phyloP scores from a whole-genome alignment of 2,329 filamentous ascomycete species.

The Sporothrix variecibatus region DNA sequence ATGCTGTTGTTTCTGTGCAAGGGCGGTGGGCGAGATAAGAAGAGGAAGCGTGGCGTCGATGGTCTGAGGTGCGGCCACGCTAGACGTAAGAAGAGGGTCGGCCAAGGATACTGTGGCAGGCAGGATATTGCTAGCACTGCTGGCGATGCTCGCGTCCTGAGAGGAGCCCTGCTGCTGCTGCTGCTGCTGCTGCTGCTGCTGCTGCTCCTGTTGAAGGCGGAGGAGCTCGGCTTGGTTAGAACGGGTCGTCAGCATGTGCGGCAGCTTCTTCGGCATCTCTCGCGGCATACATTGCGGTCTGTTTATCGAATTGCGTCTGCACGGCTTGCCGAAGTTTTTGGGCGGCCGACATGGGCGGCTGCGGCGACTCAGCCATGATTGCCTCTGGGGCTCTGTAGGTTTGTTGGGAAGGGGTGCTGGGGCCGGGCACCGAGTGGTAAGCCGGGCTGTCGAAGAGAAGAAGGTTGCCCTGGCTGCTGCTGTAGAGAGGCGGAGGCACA shows the following conservation, averaged over 20 bases:
- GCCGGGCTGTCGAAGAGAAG: background rate
- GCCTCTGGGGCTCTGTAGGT: background rate
- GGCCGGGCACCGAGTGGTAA: background rate
- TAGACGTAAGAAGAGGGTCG: background rate
- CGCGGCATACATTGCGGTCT: too few species aligned
- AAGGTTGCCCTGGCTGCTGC: background rate
- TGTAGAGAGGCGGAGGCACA: background rate
- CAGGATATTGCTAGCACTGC: background rate
- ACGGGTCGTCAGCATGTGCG: background rate
- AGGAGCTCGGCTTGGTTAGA: background rate
- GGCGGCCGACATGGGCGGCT: background rate
- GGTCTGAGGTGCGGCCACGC: background rate
- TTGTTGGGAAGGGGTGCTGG: background rate
- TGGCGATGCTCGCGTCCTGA: background rate
- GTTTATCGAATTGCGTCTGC: background rate
- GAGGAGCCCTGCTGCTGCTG: background rate
- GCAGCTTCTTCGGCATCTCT: background rate
- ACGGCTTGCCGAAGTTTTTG: background rate
- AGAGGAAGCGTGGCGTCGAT: slow-evolving; percentile 5
- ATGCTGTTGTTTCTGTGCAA: background rate
- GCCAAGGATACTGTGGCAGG: background rate
- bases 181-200: background rate
- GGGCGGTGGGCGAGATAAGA: background rate
- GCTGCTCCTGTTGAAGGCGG: background rate
- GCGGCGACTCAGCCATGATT: slow-evolving; percentile 1